Conservation (phyloP, 257 asterid genomes). For the Fraxinus excelsior region DNA sequence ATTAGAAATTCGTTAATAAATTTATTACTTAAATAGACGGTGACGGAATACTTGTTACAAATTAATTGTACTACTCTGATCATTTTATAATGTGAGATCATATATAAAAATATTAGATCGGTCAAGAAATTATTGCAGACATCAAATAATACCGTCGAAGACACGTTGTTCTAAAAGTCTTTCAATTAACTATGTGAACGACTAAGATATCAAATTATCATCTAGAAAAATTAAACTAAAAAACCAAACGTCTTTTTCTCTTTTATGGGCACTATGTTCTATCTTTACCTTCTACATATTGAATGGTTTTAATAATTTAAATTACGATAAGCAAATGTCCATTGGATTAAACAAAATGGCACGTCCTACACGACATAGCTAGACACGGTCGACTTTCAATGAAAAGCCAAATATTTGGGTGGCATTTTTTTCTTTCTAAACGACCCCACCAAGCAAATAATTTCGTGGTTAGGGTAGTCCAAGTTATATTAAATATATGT, state of each 20-base stretch:
- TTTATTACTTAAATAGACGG: too few relatives aligned
- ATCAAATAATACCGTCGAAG: too few relatives aligned
- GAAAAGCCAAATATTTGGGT: neutral
- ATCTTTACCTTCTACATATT: too few relatives aligned
- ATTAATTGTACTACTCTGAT: too few relatives aligned
- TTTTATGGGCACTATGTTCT: too few relatives aligned
- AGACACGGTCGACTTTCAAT: neutral
- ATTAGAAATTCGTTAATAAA: too few relatives aligned
- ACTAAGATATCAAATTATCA: too few relatives aligned
- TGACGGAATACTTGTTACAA: neutral
- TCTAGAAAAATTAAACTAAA: too few relatives aligned
- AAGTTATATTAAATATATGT: neutral
- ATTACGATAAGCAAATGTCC: neutral
- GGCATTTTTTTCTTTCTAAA: neutral
- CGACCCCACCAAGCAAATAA: neutral
- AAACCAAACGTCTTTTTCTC: too few relatives aligned
- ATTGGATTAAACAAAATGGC: neutral
- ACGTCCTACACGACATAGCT: neutral
- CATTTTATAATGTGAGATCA: neutral
- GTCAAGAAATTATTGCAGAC: neutral
- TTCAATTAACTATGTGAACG: too few relatives aligned
- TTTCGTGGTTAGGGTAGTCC: constrained; percentile 5
- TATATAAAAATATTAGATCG: neutral
- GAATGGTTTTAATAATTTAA: neutral
- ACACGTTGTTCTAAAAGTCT: too few relatives aligned